These are phyloP conservation scores for Quercus ilex DNA, from an alignment of 306 rosid genomes.

Conservation along the genomic window DNA sequence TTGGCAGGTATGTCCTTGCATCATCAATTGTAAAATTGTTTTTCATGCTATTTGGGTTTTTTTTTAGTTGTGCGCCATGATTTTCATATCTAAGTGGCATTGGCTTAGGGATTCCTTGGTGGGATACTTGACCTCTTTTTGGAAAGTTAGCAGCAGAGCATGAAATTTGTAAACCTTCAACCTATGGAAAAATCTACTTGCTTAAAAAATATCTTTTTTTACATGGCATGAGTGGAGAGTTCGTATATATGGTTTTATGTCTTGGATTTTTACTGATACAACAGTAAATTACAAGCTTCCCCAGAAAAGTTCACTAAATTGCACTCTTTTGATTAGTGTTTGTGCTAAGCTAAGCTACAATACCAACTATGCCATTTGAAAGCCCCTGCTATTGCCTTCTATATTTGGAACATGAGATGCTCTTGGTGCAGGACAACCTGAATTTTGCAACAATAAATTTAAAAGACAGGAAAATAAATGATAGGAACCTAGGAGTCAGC, in stretches of 20 bases:
- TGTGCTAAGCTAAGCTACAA: not conserved
- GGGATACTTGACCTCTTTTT: not conserved
- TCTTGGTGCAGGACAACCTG: not conserved
- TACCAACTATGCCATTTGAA: not conserved
- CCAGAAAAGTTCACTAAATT: not conserved
- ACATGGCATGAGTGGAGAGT: too few species aligned
- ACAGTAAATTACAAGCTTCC: too few species aligned
- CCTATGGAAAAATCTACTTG: not conserved
- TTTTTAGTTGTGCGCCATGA: not conserved
- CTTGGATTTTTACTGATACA: too few species aligned
- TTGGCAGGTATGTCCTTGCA: conserved; percentile 40
- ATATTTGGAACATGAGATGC: not conserved
- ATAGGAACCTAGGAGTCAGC: too few species aligned
- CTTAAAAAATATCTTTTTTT: not conserved
- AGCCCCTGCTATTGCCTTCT: not conserved
- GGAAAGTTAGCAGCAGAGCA: not conserved
- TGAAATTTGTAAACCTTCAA: not conserved
- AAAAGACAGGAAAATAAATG: too few species aligned
- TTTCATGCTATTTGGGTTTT: not conserved
- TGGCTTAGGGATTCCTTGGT: not conserved
- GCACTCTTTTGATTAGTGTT: not conserved
- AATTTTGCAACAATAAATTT: too few species aligned
- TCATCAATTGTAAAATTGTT: conserved; percentile 8
- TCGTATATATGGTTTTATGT: too few species aligned
- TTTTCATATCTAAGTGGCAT: not conserved